Evolutionary conservation across 192 early-diverging fungal genomes (phyloP), one percentile per base, ranked within the genome.

Genomic region (Nowakowskiella sp.): DNA sequence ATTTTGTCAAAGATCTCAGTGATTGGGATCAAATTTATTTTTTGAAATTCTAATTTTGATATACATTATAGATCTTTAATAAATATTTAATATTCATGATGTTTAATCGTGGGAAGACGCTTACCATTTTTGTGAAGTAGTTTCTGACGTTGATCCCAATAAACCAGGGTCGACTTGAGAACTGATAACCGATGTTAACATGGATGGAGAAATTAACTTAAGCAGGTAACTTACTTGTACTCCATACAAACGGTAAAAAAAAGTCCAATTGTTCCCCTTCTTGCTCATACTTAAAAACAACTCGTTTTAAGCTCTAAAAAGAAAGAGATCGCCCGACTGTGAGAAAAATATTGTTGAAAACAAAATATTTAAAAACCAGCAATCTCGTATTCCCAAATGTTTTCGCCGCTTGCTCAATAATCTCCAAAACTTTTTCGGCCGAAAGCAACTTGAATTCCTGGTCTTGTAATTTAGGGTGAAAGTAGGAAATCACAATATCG

Each of bases 241-340:
- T 71, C 85, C 85, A 88, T 1, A 82, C 72, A 58, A 85, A 86
- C 8, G 85, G 83, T 30, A 81, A 63, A 55, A 79, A 82, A 42
- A 88, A 88, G 28, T 76, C 62, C 44, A 64, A 65, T 3, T 74
- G 64, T 31, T 78, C 70, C 23, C 62, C 42, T 27, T 74, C 74
- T 51, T 83, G 81, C 28, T 83, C 81, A 56, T 82, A 85, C 52
- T 82, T 68, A 50, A 84, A 87, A n/a, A n/a, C n/a, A n/a, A n/a
- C n/a, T n/a, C n/a, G n/a, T n/a, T 58, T 83, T 84, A 28, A 86
- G 62, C 21, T 77, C 77, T 8, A 73, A 68, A 44, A 56, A 65
- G 76, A n/a, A n/a, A n/a, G n/a, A n/a, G n/a, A n/a, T n/a, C n/a
- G n/a, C n/a, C n/a, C 54, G 62, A 26, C 50, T 69, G 31, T 45